Evolutionary conservation across 148 eudicot genomes (phyloP).

Genomic region (Nepenthes mirabilis): DNA sequence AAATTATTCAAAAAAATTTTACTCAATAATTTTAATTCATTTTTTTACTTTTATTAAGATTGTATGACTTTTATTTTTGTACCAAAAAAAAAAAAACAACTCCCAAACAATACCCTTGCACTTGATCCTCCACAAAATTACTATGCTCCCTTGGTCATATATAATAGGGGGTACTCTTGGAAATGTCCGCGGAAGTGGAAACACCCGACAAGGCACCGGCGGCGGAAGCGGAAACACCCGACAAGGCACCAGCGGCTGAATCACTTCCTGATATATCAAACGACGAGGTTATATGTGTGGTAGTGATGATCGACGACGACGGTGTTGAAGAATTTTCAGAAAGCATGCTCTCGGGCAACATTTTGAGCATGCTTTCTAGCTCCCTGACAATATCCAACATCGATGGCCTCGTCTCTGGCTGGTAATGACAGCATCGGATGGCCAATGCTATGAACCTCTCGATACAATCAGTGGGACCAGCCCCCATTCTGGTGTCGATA

Average conservation of each 20-base stretch:
- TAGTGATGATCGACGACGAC: neutral
- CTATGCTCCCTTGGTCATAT: no score
- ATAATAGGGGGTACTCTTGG: no score
- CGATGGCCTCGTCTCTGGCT: conserved; percentile 53
- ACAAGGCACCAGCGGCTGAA: conserved; percentile 26
- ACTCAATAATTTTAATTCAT: no score
- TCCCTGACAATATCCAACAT: conserved; percentile 80
- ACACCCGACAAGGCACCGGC: no score
- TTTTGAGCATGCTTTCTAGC: conserved; percentile 38
- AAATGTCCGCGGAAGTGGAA: no score
- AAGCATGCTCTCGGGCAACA: conserved; percentile 26
- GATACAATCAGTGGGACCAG: conserved; percentile 47
- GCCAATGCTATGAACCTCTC: conserved; percentile 54
- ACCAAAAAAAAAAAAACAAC: no score
- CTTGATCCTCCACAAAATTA: no score
- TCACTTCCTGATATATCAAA: conserved; percentile 40
- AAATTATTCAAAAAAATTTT: no score
- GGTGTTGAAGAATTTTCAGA: neutral
- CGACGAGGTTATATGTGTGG: conserved; percentile 10
- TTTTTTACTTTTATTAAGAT: no score
- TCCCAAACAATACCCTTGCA: no score
- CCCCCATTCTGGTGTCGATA: conserved; percentile 57
- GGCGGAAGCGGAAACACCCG: no score
- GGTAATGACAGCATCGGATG: conserved; percentile 43
- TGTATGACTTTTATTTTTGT: no score